phyloP scores from a whole-genome alignment of 2,329 filamentous ascomycete genomes.

The Iodosphaeria phyllophila region DNA sequence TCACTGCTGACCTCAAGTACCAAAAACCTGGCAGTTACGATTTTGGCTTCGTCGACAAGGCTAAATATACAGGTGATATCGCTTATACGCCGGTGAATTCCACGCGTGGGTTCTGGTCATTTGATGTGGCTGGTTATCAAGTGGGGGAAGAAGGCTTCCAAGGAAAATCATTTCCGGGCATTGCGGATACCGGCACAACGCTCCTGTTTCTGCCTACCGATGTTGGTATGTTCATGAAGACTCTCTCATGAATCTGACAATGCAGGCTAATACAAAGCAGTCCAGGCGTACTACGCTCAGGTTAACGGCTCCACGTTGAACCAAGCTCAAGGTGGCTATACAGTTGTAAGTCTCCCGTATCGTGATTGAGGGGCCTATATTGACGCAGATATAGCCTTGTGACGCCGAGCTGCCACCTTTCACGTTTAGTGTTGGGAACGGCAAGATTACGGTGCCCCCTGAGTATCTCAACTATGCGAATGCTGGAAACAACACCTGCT shows the following conservation, averaged over 20 bases:
- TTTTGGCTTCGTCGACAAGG: constrained; percentile 11
- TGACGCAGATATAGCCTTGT: constrained; percentile 8
- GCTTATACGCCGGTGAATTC: constrained; percentile 9
- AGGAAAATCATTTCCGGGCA: constrained; percentile 14
- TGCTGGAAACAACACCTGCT: constrained; percentile 29
- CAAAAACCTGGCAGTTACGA: constrained; percentile 10
- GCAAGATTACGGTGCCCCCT: constrained; percentile 28
- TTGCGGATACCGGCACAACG: constrained; percentile 40
- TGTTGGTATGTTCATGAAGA: no score
- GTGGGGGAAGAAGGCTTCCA: constrained; percentile 6
- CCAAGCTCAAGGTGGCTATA: constrained; percentile 20
- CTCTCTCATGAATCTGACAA: no score
- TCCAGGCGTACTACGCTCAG: constrained; percentile 26
- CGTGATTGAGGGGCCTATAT: constrained; percentile 20
- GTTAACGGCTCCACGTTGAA: constrained; percentile 21
- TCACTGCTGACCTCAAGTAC: constrained; percentile 9
- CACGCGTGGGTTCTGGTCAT: constrained; percentile 12
- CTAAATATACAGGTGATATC: constrained; percentile 8
- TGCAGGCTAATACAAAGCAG: no score
- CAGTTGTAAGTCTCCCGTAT: constrained; percentile 34
- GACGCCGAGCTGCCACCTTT: neutral
- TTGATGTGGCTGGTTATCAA: constrained; percentile 8
- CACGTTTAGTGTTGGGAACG: neutral
- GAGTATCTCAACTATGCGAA: constrained; percentile 24
- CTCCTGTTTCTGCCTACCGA: constrained; percentile 28